Base-by-base conservation (phyloP, 2,329 filamentous ascomycete genomes). In the Cercospora sojina region DNA sequence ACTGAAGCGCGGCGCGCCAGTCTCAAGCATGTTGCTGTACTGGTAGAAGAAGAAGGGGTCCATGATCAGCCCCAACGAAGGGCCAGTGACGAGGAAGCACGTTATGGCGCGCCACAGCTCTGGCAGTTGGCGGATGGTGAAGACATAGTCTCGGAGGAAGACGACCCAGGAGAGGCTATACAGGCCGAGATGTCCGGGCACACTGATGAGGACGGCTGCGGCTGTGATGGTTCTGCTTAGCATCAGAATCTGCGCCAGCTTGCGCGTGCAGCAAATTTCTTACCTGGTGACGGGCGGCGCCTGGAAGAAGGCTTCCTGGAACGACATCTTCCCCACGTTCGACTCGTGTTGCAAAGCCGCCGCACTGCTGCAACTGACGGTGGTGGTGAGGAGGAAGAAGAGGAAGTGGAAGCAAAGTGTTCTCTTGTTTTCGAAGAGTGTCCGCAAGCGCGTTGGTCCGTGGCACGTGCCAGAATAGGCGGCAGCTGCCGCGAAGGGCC, bases 11-110 rank as follows among this genome's bases (percentile, higher is more conserved):
- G 89, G 80, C 68, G 90, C 91, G 70, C 85, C 84, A 49, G 80
- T 85, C 82, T 97, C 93, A 59, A 96, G 82, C 71, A 88, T 86
- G 76, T 86, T 90, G 73, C 90, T 82, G 80, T 95, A 96, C 70
- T 86, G 89, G 81, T 90, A 97, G 71, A 95, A 77, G 74, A 91
- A 90, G 80, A 91, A 92, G 51, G 91, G 88, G 77, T 93, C 90
- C 76, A 92, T 82, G 64, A 93, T 75, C 71, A 93, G 87, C 57
- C 80, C 79, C 68, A 88, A 75, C 43, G 81, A 79, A 10, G 80
- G 79, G 59, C 85, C 83, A 8, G 86, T 88, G 69, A 89, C 79
- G 66, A 88, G 77, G 77, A 89, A 89, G 10, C 84, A 78, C 2
- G 86, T 85, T 64, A 84, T 77, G 12, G 87, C 70, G 57, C 87